Evolutionary conservation across 306 rosid species (phyloP).

Genomic region (Biancaea sappan): DNA sequence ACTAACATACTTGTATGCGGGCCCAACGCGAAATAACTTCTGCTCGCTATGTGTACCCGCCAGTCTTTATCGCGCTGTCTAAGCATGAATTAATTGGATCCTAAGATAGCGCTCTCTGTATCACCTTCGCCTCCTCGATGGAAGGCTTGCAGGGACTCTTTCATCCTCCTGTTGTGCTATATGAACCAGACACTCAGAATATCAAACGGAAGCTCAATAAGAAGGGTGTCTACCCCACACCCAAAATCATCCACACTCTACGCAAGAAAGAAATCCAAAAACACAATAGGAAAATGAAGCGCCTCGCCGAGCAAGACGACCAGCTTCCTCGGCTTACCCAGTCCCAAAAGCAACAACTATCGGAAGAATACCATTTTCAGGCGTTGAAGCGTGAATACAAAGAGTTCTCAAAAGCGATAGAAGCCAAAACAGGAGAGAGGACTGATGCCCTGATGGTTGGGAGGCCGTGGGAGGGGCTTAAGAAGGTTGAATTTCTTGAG

Average conservation of each 20-base stretch:
- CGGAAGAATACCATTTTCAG: slow-evolving; percentile 60
- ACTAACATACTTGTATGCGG: too few species aligned
- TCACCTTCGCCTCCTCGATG: slow-evolving; percentile 42
- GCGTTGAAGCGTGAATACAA: slow-evolving; percentile 58
- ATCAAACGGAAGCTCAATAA: slow-evolving; percentile 60
- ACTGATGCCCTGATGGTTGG: slow-evolving; percentile 49
- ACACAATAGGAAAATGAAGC: slow-evolving; percentile 65
- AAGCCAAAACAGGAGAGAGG: slow-evolving; percentile 26
- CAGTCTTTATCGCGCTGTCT: not conserved
- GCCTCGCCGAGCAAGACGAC: slow-evolving; percentile 29
- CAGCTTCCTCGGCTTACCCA: slow-evolving; percentile 47
- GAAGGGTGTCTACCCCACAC: slow-evolving; percentile 65
- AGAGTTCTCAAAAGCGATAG: slow-evolving; percentile 53
- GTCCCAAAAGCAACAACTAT: slow-evolving; percentile 45
- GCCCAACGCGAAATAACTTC: not conserved
- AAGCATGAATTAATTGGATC: too few species aligned
- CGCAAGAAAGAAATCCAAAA: slow-evolving; percentile 86
- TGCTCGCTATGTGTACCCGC: not conserved
- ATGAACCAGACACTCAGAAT: slow-evolving; percentile 64
- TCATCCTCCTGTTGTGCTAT: slow-evolving; percentile 41
- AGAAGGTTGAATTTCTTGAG: slow-evolving; percentile 53
- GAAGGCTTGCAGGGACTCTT: slow-evolving; percentile 49
- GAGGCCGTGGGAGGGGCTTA: slow-evolving; percentile 76
- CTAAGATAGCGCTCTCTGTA: too few species aligned
- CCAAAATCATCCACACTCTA: slow-evolving; percentile 75